A percentile compares a stretch with the other conserved stretches of the same genome.
phyloP scores from a whole-genome alignment of 78 protist species.

The Dictyostelium purpureum region DNA sequence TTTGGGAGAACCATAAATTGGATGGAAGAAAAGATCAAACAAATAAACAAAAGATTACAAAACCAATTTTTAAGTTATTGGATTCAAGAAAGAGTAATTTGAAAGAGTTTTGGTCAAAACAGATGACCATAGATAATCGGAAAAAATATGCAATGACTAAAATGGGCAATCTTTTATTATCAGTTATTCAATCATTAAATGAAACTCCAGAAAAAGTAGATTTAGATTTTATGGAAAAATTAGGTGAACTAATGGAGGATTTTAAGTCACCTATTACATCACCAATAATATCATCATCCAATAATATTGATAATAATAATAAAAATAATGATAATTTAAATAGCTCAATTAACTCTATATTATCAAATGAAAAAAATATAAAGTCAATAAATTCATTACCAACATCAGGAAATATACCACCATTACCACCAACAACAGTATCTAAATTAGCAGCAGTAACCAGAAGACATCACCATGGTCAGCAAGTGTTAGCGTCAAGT shows the following conservation, averaged over 20 bases:
- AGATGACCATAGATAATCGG: conserved; percentile 22
- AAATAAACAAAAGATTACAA: not conserved
- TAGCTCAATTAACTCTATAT: not conserved
- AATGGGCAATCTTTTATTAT: conserved; percentile 3
- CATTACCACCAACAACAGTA: not conserved
- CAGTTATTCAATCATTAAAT: conserved; percentile 20
- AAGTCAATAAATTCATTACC: no score
- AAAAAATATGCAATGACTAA: conserved; percentile 28
- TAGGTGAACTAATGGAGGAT: conserved; percentile 4
- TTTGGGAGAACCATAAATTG: conserved; percentile 34
- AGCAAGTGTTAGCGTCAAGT: not conserved
- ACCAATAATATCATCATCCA: not conserved
- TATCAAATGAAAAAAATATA: no score
- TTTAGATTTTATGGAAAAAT: conserved; percentile 20
- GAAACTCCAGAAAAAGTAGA: conserved; percentile 22
- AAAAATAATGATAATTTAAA: not conserved
- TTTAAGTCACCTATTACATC: not conserved
- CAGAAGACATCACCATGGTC: not conserved
- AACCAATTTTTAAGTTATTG: conserved; percentile 10
- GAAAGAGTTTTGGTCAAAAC: conserved; percentile 46
- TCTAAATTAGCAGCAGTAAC: not conserved
- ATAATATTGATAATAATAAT: not conserved
- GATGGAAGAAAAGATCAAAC: conserved; percentile 1
- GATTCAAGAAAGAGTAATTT: conserved; percentile 38
- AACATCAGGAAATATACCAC: not conserved